Base-by-base conservation (phyloP, 73 alveolate genomes). In the Paramecium tetraurelia region DNA sequence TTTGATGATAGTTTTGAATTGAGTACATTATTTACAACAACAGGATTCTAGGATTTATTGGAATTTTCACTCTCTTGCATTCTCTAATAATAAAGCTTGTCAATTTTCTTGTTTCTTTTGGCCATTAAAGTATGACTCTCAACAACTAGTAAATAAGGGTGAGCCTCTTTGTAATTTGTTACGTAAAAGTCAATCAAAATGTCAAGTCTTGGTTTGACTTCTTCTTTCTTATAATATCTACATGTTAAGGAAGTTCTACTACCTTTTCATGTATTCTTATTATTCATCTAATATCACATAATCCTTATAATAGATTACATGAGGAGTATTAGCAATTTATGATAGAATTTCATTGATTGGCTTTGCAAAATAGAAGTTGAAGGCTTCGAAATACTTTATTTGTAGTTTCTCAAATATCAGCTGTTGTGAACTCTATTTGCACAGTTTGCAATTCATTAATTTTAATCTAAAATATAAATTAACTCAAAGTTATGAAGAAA, bases 221-320 rank as follows among this genome's bases (percentile, higher is more conserved):
- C 90, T 1, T 80, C 90, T 24, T 80, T 9, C 20, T 80, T 9
- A 14, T 80, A 80, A 35, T n/a, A 80, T 80, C 90, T 80, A 44
- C 35, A 46, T 40, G 27, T 44, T 80, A 14, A 44, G 57, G 75
- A 46, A 44, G 48, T 80, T 24, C 29, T 18, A 24, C 90, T 44
- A 80, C 90, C 90, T 80, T 80, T 80, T 80, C 75, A 80, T 38
- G 33, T 44, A 80, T 80, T 80, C 90, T 35, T 80, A 80, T 22
- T 80, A 40, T 41, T 80, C 90, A 80, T 80, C 90, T 44, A 80
- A 80, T 48, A 80, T 80, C 75, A 44, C 70, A 80, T 80, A 80
- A 80, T 80, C 90, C 90, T 80, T 80, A 80, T 38, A 80, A 44
- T 41, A 80, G 29, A 80, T 80, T 48, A 80, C 90, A 80, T 80